Percentiles rank a stretch among this genome's conserved stretches.
Evolutionary conservation across 2,329 filamentous ascomycete genomes (phyloP).

Genomic region (Fusarium proliferatum): DNA sequence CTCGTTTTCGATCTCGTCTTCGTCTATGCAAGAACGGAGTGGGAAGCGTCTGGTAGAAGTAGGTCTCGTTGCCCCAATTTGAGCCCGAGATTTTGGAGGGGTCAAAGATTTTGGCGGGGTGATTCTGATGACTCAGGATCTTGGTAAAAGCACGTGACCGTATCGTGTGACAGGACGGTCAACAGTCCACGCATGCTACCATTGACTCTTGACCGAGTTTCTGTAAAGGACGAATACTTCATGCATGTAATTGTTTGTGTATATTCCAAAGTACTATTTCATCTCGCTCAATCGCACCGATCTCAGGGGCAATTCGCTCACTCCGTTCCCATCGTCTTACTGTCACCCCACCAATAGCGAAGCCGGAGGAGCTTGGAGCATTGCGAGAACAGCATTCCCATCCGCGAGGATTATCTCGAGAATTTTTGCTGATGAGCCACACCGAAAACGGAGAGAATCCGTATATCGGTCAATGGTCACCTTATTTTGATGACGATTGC

Average conservation of each 20-base stretch:
- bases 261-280: not conserved
- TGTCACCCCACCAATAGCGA: slow-evolving; percentile 37
- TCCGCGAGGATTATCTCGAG: not conserved
- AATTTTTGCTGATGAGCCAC: not conserved
- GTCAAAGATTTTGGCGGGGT: slow-evolving; percentile 44
- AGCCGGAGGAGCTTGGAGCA: slow-evolving; percentile 21
- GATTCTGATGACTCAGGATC: slow-evolving; percentile 40
- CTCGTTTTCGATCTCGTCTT: not conserved
- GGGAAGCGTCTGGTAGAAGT: slow-evolving; percentile 21
- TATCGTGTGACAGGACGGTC: not conserved
- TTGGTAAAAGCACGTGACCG: slow-evolving; percentile 28
- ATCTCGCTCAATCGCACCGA: not conserved
- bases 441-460: slow-evolving; percentile 7
- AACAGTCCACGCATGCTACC: slow-evolving; percentile 16
- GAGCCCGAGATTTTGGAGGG: slow-evolving; percentile 39
- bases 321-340: slow-evolving; percentile 11
- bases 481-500: not conserved
- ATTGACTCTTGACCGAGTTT: not conserved
- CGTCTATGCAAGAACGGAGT: slow-evolving; percentile 18
- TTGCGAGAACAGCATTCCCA: not conserved
- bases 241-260: not conserved
- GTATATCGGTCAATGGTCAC: slow-evolving; percentile 2
- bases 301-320: not conserved
- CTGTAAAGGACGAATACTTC: not conserved
- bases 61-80: slow-evolving; percentile 37